These are phyloP conservation scores for Trichoderma reesei DNA, from an alignment of 495 filamentous ascomycete species.

Conservation along the genomic window DNA sequence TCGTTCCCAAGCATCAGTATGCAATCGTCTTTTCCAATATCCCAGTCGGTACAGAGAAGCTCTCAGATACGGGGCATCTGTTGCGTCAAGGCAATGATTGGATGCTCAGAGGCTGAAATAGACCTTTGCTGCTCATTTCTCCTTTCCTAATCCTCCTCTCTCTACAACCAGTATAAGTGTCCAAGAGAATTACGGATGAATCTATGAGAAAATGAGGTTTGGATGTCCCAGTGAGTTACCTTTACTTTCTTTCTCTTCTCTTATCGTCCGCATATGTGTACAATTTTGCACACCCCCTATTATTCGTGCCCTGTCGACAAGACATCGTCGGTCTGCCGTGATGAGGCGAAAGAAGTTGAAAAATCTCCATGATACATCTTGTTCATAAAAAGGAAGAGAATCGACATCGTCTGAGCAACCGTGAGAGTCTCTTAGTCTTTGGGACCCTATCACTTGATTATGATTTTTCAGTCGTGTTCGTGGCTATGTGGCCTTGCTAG, in stretches of 20 bases:
- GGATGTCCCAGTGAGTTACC: neutral
- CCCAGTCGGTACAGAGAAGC: neutral
- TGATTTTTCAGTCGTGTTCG: no score
- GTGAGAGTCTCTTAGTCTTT: neutral
- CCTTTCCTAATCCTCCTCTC: no score
- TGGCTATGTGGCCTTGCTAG: no score
- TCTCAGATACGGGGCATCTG: neutral
- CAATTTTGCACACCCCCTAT: neutral
- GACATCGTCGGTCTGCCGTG: slow-evolving; percentile 15
- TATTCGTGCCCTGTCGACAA: neutral
- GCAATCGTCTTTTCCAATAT: neutral
- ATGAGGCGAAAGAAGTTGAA: slow-evolving; percentile 24
- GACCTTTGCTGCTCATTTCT: neutral
- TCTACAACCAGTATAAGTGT: no score
- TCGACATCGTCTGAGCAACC: slow-evolving; percentile 37
- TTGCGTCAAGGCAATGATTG: neutral
- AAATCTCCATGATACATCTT: slow-evolving; percentile 16
- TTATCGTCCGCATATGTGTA: neutral
- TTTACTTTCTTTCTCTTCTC: neutral
- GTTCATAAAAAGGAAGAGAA: slow-evolving; percentile 20
- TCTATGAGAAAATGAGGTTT: no score
- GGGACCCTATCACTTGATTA: neutral
- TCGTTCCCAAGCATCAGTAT: no score
- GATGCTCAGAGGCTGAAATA: neutral
- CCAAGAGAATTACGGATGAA: no score